Conservation (phyloP, 2,329 filamentous ascomycete species). For the Pseudogymnoascus sp. region DNA sequence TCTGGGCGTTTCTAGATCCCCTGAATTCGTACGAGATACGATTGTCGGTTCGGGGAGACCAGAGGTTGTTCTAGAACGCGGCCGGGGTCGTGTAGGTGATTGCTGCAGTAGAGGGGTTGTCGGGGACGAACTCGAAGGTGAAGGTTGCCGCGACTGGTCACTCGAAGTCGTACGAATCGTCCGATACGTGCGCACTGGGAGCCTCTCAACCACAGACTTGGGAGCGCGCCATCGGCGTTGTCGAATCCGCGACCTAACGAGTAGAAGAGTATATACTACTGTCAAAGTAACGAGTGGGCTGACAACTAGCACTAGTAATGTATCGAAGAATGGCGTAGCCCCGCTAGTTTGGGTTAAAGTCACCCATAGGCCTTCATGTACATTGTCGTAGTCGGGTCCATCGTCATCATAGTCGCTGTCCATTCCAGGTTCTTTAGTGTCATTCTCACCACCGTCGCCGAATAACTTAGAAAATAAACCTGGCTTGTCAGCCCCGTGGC, state of each 20-base stretch:
- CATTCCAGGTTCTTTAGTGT: constrained; percentile 13
- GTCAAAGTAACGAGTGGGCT: constrained; percentile 88
- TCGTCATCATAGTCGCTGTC: constrained; percentile 14
- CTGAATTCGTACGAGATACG: constrained; percentile 36
- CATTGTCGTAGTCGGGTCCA: constrained; percentile 26
- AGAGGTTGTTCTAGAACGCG: constrained; percentile 57
- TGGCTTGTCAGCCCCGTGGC: constrained; percentile 20
- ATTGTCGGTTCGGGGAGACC: constrained; percentile 47
- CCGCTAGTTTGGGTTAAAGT: constrained; percentile 87
- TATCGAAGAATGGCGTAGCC: constrained; percentile 90
- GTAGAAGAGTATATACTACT: constrained; percentile 80
- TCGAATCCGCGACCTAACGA: constrained; percentile 81
- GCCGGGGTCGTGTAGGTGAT: constrained; percentile 43
- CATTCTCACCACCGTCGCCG: constrained; percentile 34
- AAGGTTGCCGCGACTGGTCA: constrained; percentile 50
- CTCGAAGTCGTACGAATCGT: constrained; percentile 59
- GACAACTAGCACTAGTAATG: constrained; percentile 88
- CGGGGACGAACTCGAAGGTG: constrained; percentile 56
- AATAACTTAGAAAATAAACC: constrained; percentile 44
- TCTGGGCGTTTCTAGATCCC: constrained; percentile 21
- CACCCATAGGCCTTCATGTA: constrained; percentile 84
- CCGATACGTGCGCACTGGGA: constrained; percentile 94
- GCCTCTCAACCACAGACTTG: constrained; percentile 85
- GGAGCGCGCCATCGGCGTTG: constrained; percentile 91
- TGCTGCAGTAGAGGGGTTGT: constrained; percentile 73